Evolutionary conservation across 805 yeast genomes (phyloP), one percentile per base, ranked within the genome.

Genomic region (Kluyveromyces siamensis): DNA sequence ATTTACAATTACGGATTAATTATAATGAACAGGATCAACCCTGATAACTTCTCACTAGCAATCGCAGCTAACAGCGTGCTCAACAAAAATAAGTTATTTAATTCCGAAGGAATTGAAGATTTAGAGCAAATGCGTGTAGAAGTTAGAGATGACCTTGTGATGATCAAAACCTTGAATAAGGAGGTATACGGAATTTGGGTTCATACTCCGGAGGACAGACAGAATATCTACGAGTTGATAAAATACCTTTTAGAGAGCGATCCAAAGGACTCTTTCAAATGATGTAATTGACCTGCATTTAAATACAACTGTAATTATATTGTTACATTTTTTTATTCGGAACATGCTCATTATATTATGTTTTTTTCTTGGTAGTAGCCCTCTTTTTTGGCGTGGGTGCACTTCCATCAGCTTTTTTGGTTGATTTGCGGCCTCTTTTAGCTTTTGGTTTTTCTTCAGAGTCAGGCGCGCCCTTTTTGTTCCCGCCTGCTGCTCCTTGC

Each of bases 121-220:
- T 51, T 70, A 44, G 68, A 67, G 45, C 76, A 74, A 48, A 76
- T 84, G 76, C 79, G 81, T 44, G 80, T 81, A 37, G 91, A 85
- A 55, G 73, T 79, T 50, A 79, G 80, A 52, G 87, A 80, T 49
- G 84, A 82, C 49, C 71, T 84, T 60, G 77, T 86, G 39, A 85
- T 86, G 48, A 76, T 86, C 18, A 81, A 81, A 60, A 82, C 80
- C 57, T 68, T 82, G 45, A 68, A 76, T 45, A 88, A 84, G 19
- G 86, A 83, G 41, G 82, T 84, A 11, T 85, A 75, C 62, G 95
- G 95, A 1, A 68, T 86, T 44, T 86, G 93, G 93, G 73, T 85
- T 18, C 86, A 83, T 59, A 80, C 84, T 48, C 81, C 75, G 41
- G 77, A 74, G 8, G 90, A 84, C 58, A 72, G 91, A 62, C 74